Evolutionary conservation across 2,329 filamentous ascomycete species (phyloP), one percentile per base, ranked within the genome.

Genomic region (Colletotrichum higginsianum): DNA sequence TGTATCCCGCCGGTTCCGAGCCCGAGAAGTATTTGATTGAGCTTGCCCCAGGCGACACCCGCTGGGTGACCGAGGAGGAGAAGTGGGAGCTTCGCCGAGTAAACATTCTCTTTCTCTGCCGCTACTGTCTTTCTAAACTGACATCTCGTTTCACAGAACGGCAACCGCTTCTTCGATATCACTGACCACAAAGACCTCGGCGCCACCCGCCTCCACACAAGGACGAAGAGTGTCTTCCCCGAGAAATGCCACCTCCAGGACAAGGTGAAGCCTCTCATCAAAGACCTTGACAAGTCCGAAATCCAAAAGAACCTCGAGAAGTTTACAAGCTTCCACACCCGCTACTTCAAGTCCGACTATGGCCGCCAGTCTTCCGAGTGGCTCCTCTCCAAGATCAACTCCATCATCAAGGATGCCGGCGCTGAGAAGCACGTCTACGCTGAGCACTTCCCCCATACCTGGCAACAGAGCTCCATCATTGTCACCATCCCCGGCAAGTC

Each of bases 91-190:
- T 98, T 74, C 92, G 93, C 78, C 88, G 94, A 76, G 95, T 97
- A 88, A 69, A 4, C 30, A 2, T 13, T 18, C 42, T 38, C 8
- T 11, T 38, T 35, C 18, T 2, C 18, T 47, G 3, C 26, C 7
- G 8, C 52, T 57, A 7, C 11, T 47, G 3, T 18, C 15, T 2
- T 35, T n/a, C 13, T 26, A 26, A 18, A 15, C 56, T 65, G 46
- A 68, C 55, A 5, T 38, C 5, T 7, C 8, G 6, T 58, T 23
- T n/a, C n/a, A 49, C 77, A 97, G 94, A 88, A 93, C 79, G 95
- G 95, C 77, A 87, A 92, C 75, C 93, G 92, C 78, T 98, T 98
- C 87, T 97, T 98, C 88, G 96, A 98, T 83, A 95, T 98, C 78
- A 98, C 96, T 72, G 88, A 94, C 52, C 89, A 91, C 67, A 85